A percentile compares a stretch with the other conserved stretches of the same genome.
phyloP scores from a whole-genome alignment of 306 rosid genomes.

The Ormosia semicastrata region DNA sequence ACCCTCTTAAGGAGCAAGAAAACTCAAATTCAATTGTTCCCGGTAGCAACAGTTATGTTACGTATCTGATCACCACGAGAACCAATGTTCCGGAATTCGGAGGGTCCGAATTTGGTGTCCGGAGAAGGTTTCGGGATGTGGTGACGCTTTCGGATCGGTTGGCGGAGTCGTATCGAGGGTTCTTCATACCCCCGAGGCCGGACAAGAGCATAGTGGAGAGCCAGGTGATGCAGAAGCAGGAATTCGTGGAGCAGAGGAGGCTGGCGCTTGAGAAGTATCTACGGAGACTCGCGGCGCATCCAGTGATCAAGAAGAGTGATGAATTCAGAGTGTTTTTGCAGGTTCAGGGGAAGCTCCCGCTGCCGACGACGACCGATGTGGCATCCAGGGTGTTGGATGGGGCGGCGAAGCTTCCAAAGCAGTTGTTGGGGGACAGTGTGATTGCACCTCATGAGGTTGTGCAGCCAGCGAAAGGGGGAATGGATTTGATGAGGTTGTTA shows the following conservation, averaged over 20 bases:
- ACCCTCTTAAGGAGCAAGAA: constrained; percentile 86
- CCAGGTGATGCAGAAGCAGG: constrained; percentile 99
- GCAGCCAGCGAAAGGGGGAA: constrained; percentile 92
- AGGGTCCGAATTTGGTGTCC: constrained; percentile 65
- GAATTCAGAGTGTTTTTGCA: constrained; percentile 80
- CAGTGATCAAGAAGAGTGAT: constrained; percentile 76
- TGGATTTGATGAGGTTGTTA: constrained; percentile 85
- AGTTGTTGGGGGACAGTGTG: constrained; percentile 57
- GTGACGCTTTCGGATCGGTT: constrained; percentile 85
- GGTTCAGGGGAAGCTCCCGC: constrained; percentile 78
- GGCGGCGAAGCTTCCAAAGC: constrained; percentile 79
- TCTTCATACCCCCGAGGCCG: constrained; percentile 91
- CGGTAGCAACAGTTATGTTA: constrained; percentile 61
- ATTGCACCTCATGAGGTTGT: constrained; percentile 73
- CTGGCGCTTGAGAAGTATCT: constrained; percentile 88
- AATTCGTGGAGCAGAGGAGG: constrained; percentile 95
- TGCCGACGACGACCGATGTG: constrained; percentile 56
- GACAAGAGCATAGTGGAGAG: constrained; percentile 96
- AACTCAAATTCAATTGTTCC: constrained; percentile 81
- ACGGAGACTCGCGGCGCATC: constrained; percentile 72
- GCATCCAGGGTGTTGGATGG: constrained; percentile 89
- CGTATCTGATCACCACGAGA: constrained; percentile 81
- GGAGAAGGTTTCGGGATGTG: constrained; percentile 82
- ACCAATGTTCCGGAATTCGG: constrained; percentile 77
- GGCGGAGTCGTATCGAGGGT: constrained; percentile 84